phyloP scores from a whole-genome alignment of 192 early-diverging fungal genomes.

The Dimargaris cristalligena region DNA sequence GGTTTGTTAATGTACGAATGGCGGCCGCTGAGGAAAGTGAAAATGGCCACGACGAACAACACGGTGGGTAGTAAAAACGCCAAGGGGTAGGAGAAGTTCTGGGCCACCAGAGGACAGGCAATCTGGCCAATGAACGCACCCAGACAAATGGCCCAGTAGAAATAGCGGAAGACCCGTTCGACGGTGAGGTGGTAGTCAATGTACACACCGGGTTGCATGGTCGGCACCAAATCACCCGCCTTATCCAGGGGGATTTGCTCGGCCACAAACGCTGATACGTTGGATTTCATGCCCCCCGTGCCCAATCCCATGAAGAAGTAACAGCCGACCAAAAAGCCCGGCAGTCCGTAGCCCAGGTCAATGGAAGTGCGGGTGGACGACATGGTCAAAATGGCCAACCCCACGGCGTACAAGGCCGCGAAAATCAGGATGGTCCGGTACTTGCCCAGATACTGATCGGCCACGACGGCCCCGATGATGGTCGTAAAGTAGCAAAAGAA shows the following conservation, averaged over 20 bases:
- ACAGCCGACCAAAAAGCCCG: conserved; percentile 9
- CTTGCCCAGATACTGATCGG: conserved; percentile 14
- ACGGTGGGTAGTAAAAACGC: conserved; percentile 38
- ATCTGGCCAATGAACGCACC: conserved; percentile 42
- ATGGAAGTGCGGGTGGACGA: conserved; percentile 13
- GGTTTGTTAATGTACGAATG: conserved; percentile 31
- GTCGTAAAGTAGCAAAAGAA: conserved; percentile 44
- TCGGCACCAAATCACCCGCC: conserved; percentile 9
- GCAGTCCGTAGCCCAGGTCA: conserved; percentile 8
- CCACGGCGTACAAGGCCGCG: conserved; percentile 8
- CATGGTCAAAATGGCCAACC: conserved; percentile 9
- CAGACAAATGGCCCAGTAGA: conserved; percentile 44
- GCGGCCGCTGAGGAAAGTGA: conserved; percentile 30
- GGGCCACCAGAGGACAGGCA: conserved; percentile 35
- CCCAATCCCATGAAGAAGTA: conserved; percentile 11
- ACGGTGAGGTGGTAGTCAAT: conserved; percentile 19
- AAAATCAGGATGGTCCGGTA: conserved; percentile 15
- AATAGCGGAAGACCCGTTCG: conserved; percentile 17
- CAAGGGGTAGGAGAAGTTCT: conserved; percentile 36
- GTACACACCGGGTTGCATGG: conserved; percentile 16
- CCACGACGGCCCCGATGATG: conserved; percentile 13
- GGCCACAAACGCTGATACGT: conserved; percentile 14
- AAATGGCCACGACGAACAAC: conserved; percentile 35
- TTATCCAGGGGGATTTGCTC: conserved; percentile 13
- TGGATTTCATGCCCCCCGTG: conserved; percentile 14